Conservation (phyloP, 306 rosid genomes). For the Oxytropis ochrocephala region DNA sequence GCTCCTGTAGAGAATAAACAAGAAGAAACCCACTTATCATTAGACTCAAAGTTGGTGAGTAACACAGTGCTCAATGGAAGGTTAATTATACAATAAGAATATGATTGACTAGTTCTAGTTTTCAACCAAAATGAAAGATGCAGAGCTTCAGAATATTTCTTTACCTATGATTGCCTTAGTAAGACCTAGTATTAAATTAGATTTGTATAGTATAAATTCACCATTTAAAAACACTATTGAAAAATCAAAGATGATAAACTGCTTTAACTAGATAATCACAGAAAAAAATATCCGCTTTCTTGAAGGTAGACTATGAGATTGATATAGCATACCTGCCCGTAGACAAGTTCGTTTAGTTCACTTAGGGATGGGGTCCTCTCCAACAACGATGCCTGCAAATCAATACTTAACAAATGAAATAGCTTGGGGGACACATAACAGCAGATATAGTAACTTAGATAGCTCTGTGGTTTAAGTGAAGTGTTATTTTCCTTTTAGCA, state of each 20-base stretch:
- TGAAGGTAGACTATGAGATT: slow-evolving; percentile 7
- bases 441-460: background rate
- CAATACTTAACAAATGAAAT: slow-evolving; percentile 32
- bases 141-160: background rate
- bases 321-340: slow-evolving; percentile 69
- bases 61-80: background rate
- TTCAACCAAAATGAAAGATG: slow-evolving; percentile 7
- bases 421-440: background rate
- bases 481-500: slow-evolving; percentile 2
- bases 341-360: slow-evolving; percentile 84
- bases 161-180: background rate
- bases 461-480: background rate
- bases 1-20: slow-evolving; percentile 54
- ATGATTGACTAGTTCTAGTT: background rate
- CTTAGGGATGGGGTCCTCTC: slow-evolving; percentile 94
- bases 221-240: background rate
- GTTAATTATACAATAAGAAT: background rate
- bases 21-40: slow-evolving; percentile 10
- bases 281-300: background rate
- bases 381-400: slow-evolving; percentile 68
- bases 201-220: background rate
- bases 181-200: background rate
- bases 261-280: slow-evolving; percentile 4
- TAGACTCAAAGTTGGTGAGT: slow-evolving; percentile 4
- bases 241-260: slow-evolving; percentile 17